phyloP scores from a whole-genome alignment of 441 rosid genomes.

The Aquilaria agallochum region DNA sequence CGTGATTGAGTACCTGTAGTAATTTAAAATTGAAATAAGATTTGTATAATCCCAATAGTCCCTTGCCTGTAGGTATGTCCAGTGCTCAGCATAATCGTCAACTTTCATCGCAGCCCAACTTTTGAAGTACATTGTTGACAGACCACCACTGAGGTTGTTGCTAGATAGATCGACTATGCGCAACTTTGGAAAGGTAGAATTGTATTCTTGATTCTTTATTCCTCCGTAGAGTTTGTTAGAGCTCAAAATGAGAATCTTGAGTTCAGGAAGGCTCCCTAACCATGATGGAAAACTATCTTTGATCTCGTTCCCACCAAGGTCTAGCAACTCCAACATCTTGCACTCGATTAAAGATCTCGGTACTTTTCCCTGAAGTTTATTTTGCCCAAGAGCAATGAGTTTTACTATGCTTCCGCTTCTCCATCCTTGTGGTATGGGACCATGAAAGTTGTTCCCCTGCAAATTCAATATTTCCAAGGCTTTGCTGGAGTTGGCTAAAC shows the following conservation, averaged over 20 bases:
- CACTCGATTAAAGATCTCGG: constrained; percentile 11
- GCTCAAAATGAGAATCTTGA: not conserved
- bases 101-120: constrained; percentile 4
- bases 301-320: constrained; percentile 5
- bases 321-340: not conserved
- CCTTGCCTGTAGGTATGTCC: constrained; percentile 12
- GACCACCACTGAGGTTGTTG: not conserved
- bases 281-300: constrained; percentile 3
- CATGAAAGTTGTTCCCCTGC: constrained; percentile 7
- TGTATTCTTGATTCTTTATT: not conserved
- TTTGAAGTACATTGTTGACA: not conserved
- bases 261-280: not conserved
- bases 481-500: constrained; percentile 5
- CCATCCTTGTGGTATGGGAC: constrained; percentile 7
- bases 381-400: not conserved
- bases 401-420: not conserved
- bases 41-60: constrained; percentile 1
- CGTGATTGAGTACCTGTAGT: too few relatives aligned
- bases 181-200: not conserved
- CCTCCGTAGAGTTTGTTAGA: constrained; percentile 3
- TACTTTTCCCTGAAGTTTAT: constrained; percentile 8
- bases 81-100: not conserved
- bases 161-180: not conserved
- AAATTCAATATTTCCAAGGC: constrained; percentile 5
- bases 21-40: too few relatives aligned